Evolutionary conservation across 2,329 filamentous ascomycete genomes (phyloP).

Genomic region (Stachybotrys chartarum): DNA sequence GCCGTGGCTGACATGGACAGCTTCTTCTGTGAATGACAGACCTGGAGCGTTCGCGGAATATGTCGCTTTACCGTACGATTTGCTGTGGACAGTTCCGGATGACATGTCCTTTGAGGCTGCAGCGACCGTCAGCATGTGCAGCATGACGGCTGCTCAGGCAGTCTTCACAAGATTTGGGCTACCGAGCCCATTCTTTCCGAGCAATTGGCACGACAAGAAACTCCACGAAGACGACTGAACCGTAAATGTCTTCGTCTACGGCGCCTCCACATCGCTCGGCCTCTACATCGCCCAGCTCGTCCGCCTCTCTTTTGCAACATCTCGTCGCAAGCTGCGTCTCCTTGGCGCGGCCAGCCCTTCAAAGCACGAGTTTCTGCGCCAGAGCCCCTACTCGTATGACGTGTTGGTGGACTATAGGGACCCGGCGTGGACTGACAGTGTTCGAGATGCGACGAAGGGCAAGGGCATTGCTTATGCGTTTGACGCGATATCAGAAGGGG

Average conservation of each 20-base stretch:
- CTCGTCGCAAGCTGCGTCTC: constrained; percentile 10
- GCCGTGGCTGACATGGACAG: constrained; percentile 6
- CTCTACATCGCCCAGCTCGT: constrained; percentile 24
- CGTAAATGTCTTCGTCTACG: constrained; percentile 20
- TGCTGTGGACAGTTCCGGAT: constrained; percentile 28
- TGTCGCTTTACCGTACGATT: constrained; percentile 22
- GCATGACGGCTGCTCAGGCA: constrained; percentile 33
- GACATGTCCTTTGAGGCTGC: constrained; percentile 26
- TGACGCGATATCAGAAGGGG: constrained; percentile 31
- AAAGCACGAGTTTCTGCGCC: constrained; percentile 16
- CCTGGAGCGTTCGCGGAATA: constrained; percentile 39
- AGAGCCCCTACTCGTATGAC: constrained; percentile 28
- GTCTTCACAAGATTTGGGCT: constrained; percentile 29
- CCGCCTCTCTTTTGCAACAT: constrained; percentile 1
- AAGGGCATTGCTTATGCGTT: constrained; percentile 25
- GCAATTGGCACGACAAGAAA: accelerated
- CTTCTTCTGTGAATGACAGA: constrained; percentile 30
- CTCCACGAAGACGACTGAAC: neutral
- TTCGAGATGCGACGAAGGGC: constrained; percentile 13
- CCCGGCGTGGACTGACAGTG: constrained; percentile 20
- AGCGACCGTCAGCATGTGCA: constrained; percentile 30
- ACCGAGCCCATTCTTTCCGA: constrained; percentile 19
- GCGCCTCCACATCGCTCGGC: constrained; percentile 24
- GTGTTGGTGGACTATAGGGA: constrained; percentile 30
- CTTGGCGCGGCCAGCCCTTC: constrained; percentile 20